These are phyloP conservation scores for Xanthoconium purpureum DNA, from an alignment of 768 basidiomycete species.

Conservation along the genomic window DNA sequence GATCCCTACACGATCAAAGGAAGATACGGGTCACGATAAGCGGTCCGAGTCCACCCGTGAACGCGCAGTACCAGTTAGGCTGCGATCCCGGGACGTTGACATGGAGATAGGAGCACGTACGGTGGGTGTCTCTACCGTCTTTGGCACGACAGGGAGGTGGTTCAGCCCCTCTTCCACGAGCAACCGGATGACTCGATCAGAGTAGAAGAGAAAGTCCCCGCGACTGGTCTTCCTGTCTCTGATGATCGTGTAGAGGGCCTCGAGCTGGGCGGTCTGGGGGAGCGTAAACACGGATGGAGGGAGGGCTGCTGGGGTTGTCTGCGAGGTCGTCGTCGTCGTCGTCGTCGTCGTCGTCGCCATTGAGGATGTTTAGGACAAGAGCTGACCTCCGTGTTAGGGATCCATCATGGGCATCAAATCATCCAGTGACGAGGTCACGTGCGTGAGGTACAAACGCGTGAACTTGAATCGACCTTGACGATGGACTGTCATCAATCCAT, in stretches of 20 bases:
- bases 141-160: conserved; percentile 73
- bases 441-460: no score
- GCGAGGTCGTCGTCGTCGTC: conserved; percentile 26
- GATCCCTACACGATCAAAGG: conserved; percentile 50
- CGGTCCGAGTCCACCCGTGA: not conserved
- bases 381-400: no score
- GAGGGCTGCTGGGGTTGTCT: conserved; percentile 39
- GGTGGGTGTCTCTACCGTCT: conserved; percentile 80
- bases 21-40: not conserved
- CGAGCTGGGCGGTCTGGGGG: conserved; percentile 87
- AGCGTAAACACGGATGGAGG: conserved; percentile 87
- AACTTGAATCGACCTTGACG: no score
- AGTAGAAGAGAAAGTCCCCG: conserved; percentile 96
- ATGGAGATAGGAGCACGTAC: conserved; percentile 39
- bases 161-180: conserved; percentile 87
- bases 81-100: not conserved
- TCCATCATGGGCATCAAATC: no score
- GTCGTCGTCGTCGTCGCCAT: conserved; percentile 11
- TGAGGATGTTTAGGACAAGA: not conserved
- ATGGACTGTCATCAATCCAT: no score
- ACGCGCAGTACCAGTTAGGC: not conserved
- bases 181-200: conserved; percentile 84
- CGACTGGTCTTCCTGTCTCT: conserved; percentile 81
- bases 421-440: no score
- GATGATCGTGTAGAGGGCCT: conserved; percentile 94